These are phyloP conservation scores for Aspergillus pseudoterreus DNA, from an alignment of 2,329 filamentous ascomycete species.

Conservation along the genomic window DNA sequence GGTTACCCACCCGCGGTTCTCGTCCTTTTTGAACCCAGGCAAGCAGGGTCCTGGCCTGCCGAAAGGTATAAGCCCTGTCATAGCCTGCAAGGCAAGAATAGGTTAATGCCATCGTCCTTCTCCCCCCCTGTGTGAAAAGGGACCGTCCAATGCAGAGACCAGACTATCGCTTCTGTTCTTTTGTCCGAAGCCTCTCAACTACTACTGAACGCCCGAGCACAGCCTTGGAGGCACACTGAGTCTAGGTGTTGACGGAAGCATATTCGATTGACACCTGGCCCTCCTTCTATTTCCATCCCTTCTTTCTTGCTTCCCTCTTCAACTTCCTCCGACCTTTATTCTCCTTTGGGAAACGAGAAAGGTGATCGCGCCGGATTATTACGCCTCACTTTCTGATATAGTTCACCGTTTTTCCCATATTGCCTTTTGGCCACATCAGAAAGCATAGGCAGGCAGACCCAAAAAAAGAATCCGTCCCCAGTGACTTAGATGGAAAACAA, in stretches of 20 bases:
- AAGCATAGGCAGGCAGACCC: slow-evolving; percentile 4
- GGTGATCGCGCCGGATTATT: slow-evolving; percentile 15
- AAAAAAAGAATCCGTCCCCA: slow-evolving; percentile 5
- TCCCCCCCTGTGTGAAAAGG: background rate
- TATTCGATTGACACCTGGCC: background rate
- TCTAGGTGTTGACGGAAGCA: background rate
- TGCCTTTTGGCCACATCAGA: slow-evolving; percentile 5
- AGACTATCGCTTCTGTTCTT: background rate
- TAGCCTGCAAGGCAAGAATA: slow-evolving; percentile 12
- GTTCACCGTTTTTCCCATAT: slow-evolving; percentile 22
- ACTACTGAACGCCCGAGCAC: background rate
- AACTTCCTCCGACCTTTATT: background rate
- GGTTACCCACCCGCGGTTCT: slow-evolving; percentile 15
- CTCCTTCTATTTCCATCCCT: background rate
- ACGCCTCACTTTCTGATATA: slow-evolving; percentile 24
- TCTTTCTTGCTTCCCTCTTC: background rate
- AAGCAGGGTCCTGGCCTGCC: slow-evolving; percentile 10
- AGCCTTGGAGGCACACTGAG: background rate
- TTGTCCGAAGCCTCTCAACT: background rate
- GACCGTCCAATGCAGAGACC: background rate
- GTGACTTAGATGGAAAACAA: slow-evolving; percentile 15
- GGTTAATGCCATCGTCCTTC: slow-evolving; percentile 3
- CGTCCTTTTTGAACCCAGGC: slow-evolving; percentile 8
- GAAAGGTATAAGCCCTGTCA: slow-evolving; percentile 21
- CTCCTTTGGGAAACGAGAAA: slow-evolving; percentile 9